These are phyloP conservation scores for Setaria viridis DNA, from an alignment of 202 grass and related monocot species.

Conservation along the genomic window DNA sequence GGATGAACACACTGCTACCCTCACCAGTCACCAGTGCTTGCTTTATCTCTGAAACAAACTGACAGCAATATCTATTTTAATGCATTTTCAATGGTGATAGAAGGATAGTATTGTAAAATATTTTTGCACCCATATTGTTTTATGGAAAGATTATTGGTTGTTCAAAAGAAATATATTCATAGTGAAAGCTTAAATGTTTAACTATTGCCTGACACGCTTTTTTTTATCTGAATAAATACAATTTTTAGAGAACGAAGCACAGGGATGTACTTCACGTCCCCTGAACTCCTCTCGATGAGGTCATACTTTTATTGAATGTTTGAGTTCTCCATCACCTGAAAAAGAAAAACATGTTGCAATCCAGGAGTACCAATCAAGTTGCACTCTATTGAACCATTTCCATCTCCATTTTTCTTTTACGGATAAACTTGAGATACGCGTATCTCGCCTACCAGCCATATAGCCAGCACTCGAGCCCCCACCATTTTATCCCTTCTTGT, in stretches of 20 bases:
- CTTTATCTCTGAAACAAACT: not conserved
- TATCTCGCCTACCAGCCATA: not conserved
- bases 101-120: not conserved
- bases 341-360: not conserved
- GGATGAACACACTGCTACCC: not conserved
- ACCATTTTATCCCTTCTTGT: constrained; percentile 18
- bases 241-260: not conserved
- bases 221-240: not conserved
- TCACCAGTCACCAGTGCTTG: not conserved
- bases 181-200: not conserved
- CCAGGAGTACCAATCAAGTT: not conserved
- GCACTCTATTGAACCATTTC: not conserved
- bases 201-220: not conserved
- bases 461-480: not conserved
- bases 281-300: not conserved
- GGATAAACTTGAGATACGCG: constrained; percentile 20
- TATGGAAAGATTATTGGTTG: not conserved
- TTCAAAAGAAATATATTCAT: not conserved
- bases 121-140: not conserved
- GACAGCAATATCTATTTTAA: not conserved
- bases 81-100: not conserved
- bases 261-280: not conserved
- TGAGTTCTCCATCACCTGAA: not conserved
- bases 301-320: not conserved
- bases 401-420: too few relatives aligned